Percentiles rank a stretch among this genome's conserved stretches.
These are phyloP conservation scores for Aegle marmelos DNA, from an alignment of 345 rosid genomes.

Conservation along the genomic window DNA sequence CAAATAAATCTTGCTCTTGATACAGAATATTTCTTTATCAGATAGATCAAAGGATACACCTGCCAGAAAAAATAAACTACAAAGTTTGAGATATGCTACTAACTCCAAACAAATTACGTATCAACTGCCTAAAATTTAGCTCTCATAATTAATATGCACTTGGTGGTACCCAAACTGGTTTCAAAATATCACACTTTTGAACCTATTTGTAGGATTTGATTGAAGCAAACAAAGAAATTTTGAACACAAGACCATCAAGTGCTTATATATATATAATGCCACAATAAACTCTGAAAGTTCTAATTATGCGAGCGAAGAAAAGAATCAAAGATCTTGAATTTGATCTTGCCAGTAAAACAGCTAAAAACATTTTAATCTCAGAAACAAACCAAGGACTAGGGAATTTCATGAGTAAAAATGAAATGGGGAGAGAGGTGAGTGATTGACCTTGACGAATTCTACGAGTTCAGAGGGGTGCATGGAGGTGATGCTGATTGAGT, in stretches of 20 bases:
- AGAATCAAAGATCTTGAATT: background rate
- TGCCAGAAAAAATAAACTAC: constrained; percentile 19
- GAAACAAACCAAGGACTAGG: background rate
- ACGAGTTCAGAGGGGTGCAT: constrained; percentile 66
- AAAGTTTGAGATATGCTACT: background rate
- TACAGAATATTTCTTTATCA: constrained; percentile 81
- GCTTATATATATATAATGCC: no score
- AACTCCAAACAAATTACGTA: background rate
- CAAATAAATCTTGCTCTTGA: constrained; percentile 83
- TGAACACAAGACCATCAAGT: background rate
- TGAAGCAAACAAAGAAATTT: background rate
- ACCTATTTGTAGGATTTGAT: background rate
- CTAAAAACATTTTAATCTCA: no score
- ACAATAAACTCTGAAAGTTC: no score
- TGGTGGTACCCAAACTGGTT: background rate
- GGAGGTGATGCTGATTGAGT: constrained; percentile 48
- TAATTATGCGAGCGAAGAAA: background rate
- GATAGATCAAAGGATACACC: constrained; percentile 92
- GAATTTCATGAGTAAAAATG: background rate
- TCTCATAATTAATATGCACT: background rate
- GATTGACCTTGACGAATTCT: constrained; percentile 83
- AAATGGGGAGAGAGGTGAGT: background rate
- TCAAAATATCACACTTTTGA: background rate
- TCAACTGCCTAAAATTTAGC: background rate
- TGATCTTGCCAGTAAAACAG: background rate